phyloP scores from a whole-genome alignment of 345 rosid species.

The Lagerstroemia speciosa region DNA sequence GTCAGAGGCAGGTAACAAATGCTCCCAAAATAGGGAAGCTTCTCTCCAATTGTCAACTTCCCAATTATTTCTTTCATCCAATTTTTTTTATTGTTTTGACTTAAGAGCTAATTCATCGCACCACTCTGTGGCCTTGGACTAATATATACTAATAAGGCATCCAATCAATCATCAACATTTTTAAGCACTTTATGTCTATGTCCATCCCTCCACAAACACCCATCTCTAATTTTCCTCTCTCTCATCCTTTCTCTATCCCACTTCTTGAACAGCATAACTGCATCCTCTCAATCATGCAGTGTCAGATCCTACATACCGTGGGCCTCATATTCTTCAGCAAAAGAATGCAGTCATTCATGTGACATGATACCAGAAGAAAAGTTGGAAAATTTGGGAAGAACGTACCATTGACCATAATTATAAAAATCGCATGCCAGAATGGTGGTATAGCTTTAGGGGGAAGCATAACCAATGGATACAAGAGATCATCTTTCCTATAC shows the following conservation, averaged over 20 bases:
- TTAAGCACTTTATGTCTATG: background rate
- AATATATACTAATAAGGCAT: background rate
- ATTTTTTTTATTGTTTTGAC: too few relatives aligned
- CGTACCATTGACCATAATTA: conserved; percentile 90
- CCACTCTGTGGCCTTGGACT: background rate
- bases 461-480: conserved; percentile 85
- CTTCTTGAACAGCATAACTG: background rate
- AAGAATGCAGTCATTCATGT: background rate
- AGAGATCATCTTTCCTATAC: conserved; percentile 81
- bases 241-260: background rate
- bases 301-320: background rate
- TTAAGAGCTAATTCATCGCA: background rate
- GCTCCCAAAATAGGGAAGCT: background rate
- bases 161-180: background rate
- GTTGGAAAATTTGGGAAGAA: conserved; percentile 15
- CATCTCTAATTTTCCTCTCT: background rate
- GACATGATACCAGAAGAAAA: conserved; percentile 1
- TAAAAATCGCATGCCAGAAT: conserved; percentile 96
- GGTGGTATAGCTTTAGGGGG: conserved; percentile 98
- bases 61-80: background rate
- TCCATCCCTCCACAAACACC: background rate
- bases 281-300: background rate
- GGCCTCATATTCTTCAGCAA: background rate
- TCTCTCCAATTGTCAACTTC: background rate
- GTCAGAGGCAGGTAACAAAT: background rate